Conservation (phyloP, 129 eudicot genomes). For the Chrysanthemum lavandulifolium region DNA sequence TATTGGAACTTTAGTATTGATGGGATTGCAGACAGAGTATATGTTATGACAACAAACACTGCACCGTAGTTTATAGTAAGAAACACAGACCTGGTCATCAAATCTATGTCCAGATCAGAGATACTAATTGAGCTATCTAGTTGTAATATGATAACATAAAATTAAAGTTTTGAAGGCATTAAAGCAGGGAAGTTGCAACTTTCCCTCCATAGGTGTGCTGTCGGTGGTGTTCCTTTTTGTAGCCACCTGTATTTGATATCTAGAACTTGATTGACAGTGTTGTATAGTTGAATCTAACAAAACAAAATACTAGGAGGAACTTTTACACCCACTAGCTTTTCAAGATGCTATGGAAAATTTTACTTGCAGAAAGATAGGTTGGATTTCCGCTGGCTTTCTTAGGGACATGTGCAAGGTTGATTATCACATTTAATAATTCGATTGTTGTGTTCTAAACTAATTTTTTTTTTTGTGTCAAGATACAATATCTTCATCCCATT, state of each 20-base stretch:
- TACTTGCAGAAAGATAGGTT: not conserved
- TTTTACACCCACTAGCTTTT: not conserved
- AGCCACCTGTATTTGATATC: not conserved
- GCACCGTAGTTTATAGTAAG: not conserved
- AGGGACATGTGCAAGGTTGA: no score
- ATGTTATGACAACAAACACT: not conserved
- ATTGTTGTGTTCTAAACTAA: no score
- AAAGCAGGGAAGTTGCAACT: not conserved
- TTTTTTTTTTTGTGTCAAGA: no score
- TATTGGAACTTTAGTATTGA: not conserved
- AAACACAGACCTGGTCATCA: not conserved
- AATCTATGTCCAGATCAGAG: not conserved
- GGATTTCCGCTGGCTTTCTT: not conserved
- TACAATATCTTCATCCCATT: no score
- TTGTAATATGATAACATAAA: not conserved
- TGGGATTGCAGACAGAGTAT: not conserved
- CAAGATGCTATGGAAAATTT: no score
- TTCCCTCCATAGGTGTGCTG: not conserved
- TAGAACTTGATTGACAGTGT: not conserved
- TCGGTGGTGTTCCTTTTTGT: not conserved
- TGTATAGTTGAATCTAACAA: not conserved
- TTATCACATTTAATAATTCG: no score
- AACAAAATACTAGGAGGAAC: not conserved
- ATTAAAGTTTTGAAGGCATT: not conserved
- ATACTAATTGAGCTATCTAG: not conserved